phyloP scores from a whole-genome alignment of 768 basidiomycete genomes.

The Suillus subalutaceus region DNA sequence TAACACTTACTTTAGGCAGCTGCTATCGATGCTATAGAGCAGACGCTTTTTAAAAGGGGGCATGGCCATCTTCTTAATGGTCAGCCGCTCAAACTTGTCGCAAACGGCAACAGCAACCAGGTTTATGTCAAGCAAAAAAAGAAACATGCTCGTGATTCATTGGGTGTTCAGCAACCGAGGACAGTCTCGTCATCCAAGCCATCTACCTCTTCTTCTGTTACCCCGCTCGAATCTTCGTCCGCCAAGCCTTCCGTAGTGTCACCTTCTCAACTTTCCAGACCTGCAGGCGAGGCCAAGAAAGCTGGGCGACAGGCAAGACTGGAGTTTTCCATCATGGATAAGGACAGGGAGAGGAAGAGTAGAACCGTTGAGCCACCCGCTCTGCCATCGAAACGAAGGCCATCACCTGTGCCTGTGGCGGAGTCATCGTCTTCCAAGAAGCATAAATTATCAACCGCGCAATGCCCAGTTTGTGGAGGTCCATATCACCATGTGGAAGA shows the following conservation, averaged over 20 bases:
- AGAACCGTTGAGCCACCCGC: not conserved
- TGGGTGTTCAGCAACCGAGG: not conserved
- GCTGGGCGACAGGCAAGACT: not conserved
- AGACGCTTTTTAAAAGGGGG: constrained; percentile 58
- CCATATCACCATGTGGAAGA: constrained; percentile 51
- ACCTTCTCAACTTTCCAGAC: constrained; percentile 5
- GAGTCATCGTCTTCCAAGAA: constrained; percentile 40
- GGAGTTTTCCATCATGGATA: constrained; percentile 1
- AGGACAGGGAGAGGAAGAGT: constrained; percentile 1
- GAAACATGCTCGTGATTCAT: not conserved
- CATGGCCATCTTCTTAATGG: constrained; percentile 57
- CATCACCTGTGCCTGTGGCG: constrained; percentile 31
- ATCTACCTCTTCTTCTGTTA: not conserved
- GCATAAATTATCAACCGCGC: constrained; percentile 30
- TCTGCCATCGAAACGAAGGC: constrained; percentile 40
- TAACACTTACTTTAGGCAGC: constrained; percentile 44
- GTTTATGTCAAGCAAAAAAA: constrained; percentile 4
- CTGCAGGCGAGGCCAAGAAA: not conserved
- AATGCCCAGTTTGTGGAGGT: constrained; percentile 53
- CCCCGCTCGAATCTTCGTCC: not conserved
- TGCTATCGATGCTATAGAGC: constrained; percentile 73
- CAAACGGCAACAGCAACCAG: constrained; percentile 24
- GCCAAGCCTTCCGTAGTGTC: not conserved
- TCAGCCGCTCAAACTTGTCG: constrained; percentile 64
- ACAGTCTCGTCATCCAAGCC: constrained; percentile 10